Base-by-base conservation (phyloP, 78 protist genomes). In the Dictyostelium intermedium region DNA sequence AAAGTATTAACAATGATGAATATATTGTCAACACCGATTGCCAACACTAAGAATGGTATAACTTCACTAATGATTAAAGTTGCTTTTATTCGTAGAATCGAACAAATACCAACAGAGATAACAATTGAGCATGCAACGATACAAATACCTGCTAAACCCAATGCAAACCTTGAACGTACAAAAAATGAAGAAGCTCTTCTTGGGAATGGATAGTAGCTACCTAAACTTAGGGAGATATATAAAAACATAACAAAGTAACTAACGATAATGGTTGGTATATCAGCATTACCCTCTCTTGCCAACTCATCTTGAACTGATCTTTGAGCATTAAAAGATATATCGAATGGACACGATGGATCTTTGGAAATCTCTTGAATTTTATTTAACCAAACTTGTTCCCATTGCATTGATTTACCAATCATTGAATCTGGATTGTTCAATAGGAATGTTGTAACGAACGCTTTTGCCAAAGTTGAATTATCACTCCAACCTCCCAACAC, bases 21-120 rank as follows among this genome's bases (percentile, higher is more conserved):
- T 37, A 96, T 91, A 45, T 96, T 96, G 85, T 96, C 98, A 2
- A 96, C 97, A 69, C 98, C 98, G 32, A 96, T 97, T 34, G 98
- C 97, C 63, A 96, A 84, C 16, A 96, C 85, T 11, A 96, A 70
- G 85, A 96, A 96, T 39, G 98, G 98, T 14, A 96, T 96, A n/a
- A 96, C 98, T 63, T 96, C 97, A 41, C 91, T 37, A 30, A 96
- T 96, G 66, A 96, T 93, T 34, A 96, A 39, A 9, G 98, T 82
- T 13, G 97, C 98, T 16, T 96, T 35, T 20, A 96, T 39, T 37
- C 83, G 80, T 20, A 50, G 0, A 7, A 79, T 34, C 18, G 74
- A n/a, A 60, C 82, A 96, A 13, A 96, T 20, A 41, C 97, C 97
- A 20, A 92, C 95, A 5, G 97, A 78, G 27, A 73, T 66, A 35